A percentile compares a stretch with the other conserved stretches of the same genome.
Conservation (phyloP, 495 filamentous ascomycete genomes). For the Hypoxylon cercidicola region DNA sequence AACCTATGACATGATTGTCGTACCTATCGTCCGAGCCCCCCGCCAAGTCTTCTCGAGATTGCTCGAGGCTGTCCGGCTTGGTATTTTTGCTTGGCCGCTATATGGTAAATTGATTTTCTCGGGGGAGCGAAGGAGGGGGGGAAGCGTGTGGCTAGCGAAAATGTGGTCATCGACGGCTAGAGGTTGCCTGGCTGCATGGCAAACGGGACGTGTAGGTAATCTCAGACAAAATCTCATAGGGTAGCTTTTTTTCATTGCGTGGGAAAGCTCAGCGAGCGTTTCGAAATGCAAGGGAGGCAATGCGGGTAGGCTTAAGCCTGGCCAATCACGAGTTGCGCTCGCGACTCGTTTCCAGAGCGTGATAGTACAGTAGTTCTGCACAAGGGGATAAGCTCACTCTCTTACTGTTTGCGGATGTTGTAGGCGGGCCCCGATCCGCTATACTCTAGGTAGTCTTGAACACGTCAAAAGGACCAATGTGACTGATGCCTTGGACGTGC, state of each 20-base stretch:
- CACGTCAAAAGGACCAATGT: conserved; percentile 37
- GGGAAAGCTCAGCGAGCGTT: conserved; percentile 22
- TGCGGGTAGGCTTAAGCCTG: conserved; percentile 10
- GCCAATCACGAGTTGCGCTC: conserved; percentile 33
- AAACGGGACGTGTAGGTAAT: background rate
- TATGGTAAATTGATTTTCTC: conserved; percentile 6
- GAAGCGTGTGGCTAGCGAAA: conserved; percentile 1
- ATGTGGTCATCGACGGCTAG: conserved; percentile 28
- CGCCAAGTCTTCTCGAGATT: conserved; percentile 14
- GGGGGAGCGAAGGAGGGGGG: too few relatives aligned
- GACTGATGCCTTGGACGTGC: conserved; percentile 28
- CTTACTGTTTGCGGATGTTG: conserved; percentile 41
- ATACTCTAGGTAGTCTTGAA: conserved; percentile 28
- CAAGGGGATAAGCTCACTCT: conserved; percentile 10
- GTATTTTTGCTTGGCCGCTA: conserved; percentile 28
- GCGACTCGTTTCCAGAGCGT: conserved; percentile 17
- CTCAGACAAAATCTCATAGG: too few relatives aligned
- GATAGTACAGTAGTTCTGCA: conserved; percentile 16
- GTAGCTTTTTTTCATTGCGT: conserved; percentile 9
- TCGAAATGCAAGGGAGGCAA: conserved; percentile 33
- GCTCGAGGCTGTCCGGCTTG: conserved; percentile 31
- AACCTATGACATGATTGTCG: conserved; percentile 29
- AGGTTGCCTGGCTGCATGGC: conserved; percentile 9
- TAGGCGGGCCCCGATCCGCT: conserved; percentile 31
- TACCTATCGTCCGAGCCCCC: background rate